These are phyloP conservation scores for Sugiyamaella smithiae DNA, from an alignment of 805 yeast species.

Conservation along the genomic window DNA sequence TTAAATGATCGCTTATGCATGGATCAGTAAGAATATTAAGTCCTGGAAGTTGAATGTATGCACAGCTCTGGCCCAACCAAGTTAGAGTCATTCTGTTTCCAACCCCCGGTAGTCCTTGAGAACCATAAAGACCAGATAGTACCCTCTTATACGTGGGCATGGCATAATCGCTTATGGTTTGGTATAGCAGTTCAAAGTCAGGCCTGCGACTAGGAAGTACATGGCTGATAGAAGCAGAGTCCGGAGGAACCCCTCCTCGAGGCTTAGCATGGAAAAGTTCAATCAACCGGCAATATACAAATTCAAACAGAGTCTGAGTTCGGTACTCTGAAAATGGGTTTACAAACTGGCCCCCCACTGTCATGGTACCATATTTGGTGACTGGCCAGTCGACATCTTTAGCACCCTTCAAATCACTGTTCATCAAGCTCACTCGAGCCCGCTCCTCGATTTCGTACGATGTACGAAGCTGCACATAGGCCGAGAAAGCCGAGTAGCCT, in stretches of 20 bases:
- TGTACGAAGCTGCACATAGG: conserved; percentile 56
- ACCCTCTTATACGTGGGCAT: background rate
- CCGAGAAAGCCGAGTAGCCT: conserved; percentile 63
- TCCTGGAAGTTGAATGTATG: conserved; percentile 65
- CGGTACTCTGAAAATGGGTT: conserved; percentile 91
- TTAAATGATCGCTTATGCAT: conserved; percentile 61
- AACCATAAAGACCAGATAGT: background rate
- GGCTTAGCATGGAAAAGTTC: conserved; percentile 64
- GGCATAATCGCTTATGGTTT: conserved; percentile 20
- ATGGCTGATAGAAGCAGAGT: conserved; percentile 46
- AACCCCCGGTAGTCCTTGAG: conserved; percentile 14
- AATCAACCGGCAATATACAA: conserved; percentile 64
- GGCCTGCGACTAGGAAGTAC: conserved; percentile 63
- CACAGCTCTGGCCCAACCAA: conserved; percentile 94
- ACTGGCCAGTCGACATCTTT: conserved; percentile 23
- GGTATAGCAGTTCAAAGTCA: conserved; percentile 44
- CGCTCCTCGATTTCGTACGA: conserved; percentile 51
- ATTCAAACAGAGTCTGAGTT: conserved; percentile 85
- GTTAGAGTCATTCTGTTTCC: conserved; percentile 57
- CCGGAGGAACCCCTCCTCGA: conserved; percentile 58
- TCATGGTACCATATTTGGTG: conserved; percentile 43
- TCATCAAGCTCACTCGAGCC: conserved; percentile 31
- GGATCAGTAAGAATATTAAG: conserved; percentile 87
- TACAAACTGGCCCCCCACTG: conserved; percentile 75
- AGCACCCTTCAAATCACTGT: conserved; percentile 22